These are phyloP conservation scores for Blastocrithidia nonstop DNA, from an alignment of 208 protist genomes.

Conservation along the genomic window DNA sequence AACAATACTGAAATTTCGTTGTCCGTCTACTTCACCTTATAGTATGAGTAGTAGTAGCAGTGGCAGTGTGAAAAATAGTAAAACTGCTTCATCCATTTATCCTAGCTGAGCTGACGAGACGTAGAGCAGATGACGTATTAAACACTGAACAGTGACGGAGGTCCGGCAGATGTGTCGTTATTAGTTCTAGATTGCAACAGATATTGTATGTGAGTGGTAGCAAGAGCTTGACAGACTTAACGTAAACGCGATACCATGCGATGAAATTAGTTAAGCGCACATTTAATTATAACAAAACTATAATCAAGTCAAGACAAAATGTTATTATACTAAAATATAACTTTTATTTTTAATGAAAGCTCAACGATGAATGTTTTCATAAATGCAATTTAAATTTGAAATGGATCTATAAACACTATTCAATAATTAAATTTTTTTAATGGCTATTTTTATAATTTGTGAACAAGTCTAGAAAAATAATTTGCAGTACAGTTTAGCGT, in stretches of 20 bases:
- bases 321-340: slow-evolving; percentile 1
- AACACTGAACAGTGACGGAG: slow-evolving; percentile 44
- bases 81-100: slow-evolving; percentile 1
- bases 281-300: too few relatives aligned
- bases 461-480: too few relatives aligned
- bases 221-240: slow-evolving; percentile 35
- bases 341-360: neutral
- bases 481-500: too few relatives aligned
- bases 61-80: neutral
- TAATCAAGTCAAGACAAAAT: neutral
- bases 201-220: slow-evolving; percentile 63
- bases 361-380: too few relatives aligned
- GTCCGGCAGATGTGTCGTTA: slow-evolving; percentile 44
- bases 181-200: slow-evolving; percentile 32
- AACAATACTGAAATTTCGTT: slow-evolving; percentile 2
- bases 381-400: neutral
- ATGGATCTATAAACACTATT: too few relatives aligned
- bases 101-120: neutral
- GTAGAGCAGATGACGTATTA: neutral
- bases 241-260: slow-evolving; percentile 68
- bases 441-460: too few relatives aligned
- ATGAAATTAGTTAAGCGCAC: slow-evolving; percentile 11
- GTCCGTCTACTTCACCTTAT: neutral
- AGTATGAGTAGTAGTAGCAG: neutral
- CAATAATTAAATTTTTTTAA: too few relatives aligned